Base-by-base conservation (phyloP, 257 asterid species). In the Anisodus tanguticus region DNA sequence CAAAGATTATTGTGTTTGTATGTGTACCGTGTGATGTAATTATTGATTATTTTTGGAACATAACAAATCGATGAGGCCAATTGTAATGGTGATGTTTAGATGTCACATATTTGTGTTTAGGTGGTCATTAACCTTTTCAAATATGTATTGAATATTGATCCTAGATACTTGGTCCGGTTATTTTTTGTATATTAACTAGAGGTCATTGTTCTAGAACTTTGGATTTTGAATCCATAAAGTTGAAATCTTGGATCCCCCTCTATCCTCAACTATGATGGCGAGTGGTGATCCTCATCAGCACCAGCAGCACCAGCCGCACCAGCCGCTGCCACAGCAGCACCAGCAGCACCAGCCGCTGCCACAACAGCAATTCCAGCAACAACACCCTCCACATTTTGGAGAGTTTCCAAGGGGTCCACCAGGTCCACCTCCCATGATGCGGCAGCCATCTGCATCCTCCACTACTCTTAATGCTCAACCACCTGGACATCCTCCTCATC, bases 401-500 rank as follows among this genome's bases (percentile, higher is more conserved):
- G 97, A 95, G 84, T 95, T 91, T 83, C 93, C 93, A 22, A 88
- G 98, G 87, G 98, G 93, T 13, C 97, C 97, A 15, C 97, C 90
- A 41, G 97, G 97, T n/a, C 94, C 94, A 19, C 97, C 92, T 5
- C 97, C 90, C 83, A 87, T 95, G 87, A 94, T 93, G 97, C 93
- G 98, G 26, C 98, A 93, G 89, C 93, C 94, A 12, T 94, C 98
- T 37, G 97, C 97, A 70, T 95, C 98, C 55, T 95, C 98, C 84
- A 86, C 94, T 64, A 91, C 93, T 53, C 92, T 93, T 59, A 93
- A 91, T 58, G 80, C 80, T 37, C 86, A 88, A 89, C 91, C 89
- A 37, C 93, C 92, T 78, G 88, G 67, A 31, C 68, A 86, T 86
- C 86, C 90, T 8, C 86, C 87, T 81, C 92, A 90, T 82, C 93